A percentile compares a stretch with the other conserved stretches of the same genome.
Evolutionary conservation across 2,329 filamentous ascomycete species (phyloP).

Genomic region (Teratosphaeria epicoccoides): DNA sequence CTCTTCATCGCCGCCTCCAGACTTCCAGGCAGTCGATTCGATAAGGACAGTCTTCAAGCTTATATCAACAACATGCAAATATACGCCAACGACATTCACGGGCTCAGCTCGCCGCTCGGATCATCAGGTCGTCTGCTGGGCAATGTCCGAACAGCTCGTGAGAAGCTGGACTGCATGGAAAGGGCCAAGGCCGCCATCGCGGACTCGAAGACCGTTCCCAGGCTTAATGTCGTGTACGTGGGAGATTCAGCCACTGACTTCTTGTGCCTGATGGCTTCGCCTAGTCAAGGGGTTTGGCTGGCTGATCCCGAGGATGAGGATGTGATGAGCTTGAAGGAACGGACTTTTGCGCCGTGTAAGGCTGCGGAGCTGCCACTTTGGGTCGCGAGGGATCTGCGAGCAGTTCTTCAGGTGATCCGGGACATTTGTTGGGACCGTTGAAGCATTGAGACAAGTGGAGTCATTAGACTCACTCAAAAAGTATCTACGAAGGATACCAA

Average conservation of each 20-base stretch:
- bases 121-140: conserved; percentile 21
- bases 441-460: neutral
- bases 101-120: conserved; percentile 14
- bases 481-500: too few relatives aligned
- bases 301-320: conserved; percentile 9
- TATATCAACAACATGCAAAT: conserved; percentile 13
- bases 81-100: conserved; percentile 28
- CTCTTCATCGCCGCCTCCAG: neutral
- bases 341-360: neutral
- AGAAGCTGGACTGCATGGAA: conserved; percentile 27
- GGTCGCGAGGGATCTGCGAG: neutral
- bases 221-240: conserved; percentile 30
- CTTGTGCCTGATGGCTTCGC: conserved; percentile 32
- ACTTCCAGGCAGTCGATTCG: neutral
- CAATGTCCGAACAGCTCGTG: conserved; percentile 29
- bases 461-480: too few relatives aligned
- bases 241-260: conserved; percentile 41
- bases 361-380: neutral
- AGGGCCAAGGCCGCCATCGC: neutral
- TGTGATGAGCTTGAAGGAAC: conserved; percentile 8
- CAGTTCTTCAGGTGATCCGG: neutral
- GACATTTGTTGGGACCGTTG: neutral
- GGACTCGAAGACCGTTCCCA: too few relatives aligned
- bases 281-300: conserved; percentile 33
- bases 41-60: neutral